Evolutionary conservation across 495 filamentous ascomycete genomes (phyloP).

Genomic region (Aspergillus ostianus): DNA sequence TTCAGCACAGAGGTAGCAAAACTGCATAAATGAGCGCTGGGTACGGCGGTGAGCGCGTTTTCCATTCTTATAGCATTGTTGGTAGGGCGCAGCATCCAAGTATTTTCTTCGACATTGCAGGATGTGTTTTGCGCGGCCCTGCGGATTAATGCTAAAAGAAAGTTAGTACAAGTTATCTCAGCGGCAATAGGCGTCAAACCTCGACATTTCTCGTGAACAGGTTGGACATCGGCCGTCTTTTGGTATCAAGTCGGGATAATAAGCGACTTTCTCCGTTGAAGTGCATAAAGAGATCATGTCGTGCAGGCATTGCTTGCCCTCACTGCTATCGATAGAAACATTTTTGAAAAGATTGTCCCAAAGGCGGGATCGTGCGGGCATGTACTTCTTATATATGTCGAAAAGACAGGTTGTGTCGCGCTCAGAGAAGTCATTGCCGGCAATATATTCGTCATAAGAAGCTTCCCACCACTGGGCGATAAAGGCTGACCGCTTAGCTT

Average conservation of each 20-base stretch:
- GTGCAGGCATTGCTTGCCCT: constrained; percentile 16
- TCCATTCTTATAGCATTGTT: constrained; percentile 23
- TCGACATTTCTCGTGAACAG: constrained; percentile 9
- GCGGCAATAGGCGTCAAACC: neutral
- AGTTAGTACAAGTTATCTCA: constrained; percentile 4
- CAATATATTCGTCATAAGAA: constrained; percentile 21
- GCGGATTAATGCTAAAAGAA: constrained; percentile 9
- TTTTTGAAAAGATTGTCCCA: constrained; percentile 16
- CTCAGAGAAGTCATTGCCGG: constrained; percentile 15
- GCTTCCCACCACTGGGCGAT: constrained; percentile 22
- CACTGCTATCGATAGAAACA: constrained; percentile 17
- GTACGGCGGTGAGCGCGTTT: constrained; percentile 20
- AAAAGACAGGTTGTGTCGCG: constrained; percentile 19
- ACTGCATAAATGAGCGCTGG: constrained; percentile 17
- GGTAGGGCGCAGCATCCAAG: constrained; percentile 18
- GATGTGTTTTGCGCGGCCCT: constrained; percentile 22
- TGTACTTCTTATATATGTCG: constrained; percentile 22
- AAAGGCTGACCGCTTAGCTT: constrained; percentile 8
- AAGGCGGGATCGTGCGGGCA: constrained; percentile 13
- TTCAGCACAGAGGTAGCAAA: constrained; percentile 19
- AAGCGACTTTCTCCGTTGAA: constrained; percentile 16
- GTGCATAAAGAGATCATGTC: constrained; percentile 21
- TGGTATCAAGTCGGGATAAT: constrained; percentile 17
- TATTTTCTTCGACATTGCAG: constrained; percentile 20
- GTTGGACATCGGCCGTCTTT: constrained; percentile 13